Evolutionary conservation across 345 rosid genomes (phyloP).

Genomic region (Salix exigua): DNA sequence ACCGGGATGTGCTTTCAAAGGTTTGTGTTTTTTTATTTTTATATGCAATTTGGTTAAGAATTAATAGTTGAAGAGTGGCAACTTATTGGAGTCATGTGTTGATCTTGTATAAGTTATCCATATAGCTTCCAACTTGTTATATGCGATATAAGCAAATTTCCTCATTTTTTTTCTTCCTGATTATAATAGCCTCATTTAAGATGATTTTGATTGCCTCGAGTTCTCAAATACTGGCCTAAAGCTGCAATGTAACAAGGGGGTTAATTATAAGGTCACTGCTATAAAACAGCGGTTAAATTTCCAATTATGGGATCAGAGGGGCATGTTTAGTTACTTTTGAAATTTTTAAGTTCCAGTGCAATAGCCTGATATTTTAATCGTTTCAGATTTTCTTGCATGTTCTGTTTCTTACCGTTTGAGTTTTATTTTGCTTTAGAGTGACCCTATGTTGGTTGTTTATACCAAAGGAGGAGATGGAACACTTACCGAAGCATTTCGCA

Average conservation of each 20-base stretch:
- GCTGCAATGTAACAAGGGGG: background rate
- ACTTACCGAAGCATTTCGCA: constrained; percentile 52
- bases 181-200: background rate
- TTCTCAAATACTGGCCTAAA: background rate
- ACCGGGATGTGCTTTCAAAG: constrained; percentile 76
- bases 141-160: too few species aligned
- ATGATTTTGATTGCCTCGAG: background rate
- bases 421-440: constrained; percentile 59
- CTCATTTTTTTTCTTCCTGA: background rate
- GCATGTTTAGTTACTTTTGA: background rate
- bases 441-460: constrained; percentile 77
- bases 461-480: constrained; percentile 65
- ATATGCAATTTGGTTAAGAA: background rate
- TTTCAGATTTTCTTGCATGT: background rate
- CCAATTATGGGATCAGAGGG: background rate
- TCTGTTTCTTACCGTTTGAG: background rate
- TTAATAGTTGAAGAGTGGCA: too few species aligned
- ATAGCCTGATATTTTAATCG: background rate
- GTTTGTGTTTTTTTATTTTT: constrained; percentile 35
- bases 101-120: too few species aligned
- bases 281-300: too few species aligned
- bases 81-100: too few species aligned
- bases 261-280: background rate
- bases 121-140: too few species aligned
- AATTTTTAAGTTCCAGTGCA: background rate